A percentile compares a stretch with the other conserved stretches of the same genome.
Evolutionary conservation across 2,329 filamentous ascomycete genomes (phyloP).

Genomic region (Fusarium scirpi): DNA sequence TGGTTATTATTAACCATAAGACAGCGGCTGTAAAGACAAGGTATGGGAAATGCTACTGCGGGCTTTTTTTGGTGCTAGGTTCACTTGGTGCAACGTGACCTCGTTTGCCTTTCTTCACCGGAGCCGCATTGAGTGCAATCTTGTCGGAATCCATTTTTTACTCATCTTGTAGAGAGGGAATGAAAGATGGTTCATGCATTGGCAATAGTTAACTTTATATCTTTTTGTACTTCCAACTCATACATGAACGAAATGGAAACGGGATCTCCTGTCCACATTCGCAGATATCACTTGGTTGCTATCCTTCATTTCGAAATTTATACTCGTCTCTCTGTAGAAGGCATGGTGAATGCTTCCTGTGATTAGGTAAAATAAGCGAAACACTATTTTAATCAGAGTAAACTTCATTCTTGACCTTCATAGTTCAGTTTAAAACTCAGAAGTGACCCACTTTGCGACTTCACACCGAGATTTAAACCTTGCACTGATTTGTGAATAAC

Average conservation of each 20-base stretch:
- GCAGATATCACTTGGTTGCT: not conserved
- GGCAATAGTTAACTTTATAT: not conserved
- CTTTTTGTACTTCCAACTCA: fast-evolving
- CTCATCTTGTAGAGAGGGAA: not conserved
- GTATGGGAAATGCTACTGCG: not conserved
- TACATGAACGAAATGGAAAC: not conserved
- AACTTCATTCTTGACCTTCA: not conserved
- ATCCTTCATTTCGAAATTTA: not conserved
- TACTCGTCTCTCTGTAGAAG: too few relatives aligned
- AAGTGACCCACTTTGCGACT: not conserved
- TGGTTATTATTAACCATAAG: conserved; percentile 10
- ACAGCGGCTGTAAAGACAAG: not conserved
- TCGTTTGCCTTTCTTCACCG: not conserved
- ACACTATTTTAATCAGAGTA: not conserved
- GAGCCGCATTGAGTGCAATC: not conserved
- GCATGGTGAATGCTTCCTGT: not conserved
- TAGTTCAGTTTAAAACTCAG: not conserved
- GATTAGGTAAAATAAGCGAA: not conserved
- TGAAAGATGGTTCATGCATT: not conserved
- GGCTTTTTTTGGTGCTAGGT: not conserved
- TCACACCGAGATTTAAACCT: not conserved
- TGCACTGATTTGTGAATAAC: fast-evolving
- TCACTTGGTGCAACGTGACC: not conserved
- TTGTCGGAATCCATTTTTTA: not conserved
- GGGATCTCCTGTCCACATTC: fast-evolving